Conservation (phyloP, 495 filamentous ascomycete genomes). For the Neurospora sp. region DNA sequence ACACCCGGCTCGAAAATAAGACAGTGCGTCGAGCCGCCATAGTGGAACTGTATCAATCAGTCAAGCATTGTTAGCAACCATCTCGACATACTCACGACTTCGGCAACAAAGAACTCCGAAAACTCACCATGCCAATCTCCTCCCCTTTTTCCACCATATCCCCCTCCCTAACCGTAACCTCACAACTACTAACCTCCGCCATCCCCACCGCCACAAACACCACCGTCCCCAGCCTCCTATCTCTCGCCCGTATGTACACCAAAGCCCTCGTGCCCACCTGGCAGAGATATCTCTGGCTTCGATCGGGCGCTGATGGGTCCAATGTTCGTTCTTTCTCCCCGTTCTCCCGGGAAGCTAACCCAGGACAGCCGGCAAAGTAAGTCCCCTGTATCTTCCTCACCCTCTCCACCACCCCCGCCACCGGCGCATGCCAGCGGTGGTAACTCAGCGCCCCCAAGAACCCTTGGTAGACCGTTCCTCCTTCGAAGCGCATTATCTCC, state of each 20-base stretch:
- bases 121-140: not conserved
- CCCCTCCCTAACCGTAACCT: not conserved
- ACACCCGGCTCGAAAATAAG: not conserved
- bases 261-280: not conserved
- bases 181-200: not conserved
- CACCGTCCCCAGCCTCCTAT: not conserved
- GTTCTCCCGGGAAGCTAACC: not conserved
- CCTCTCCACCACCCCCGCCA: slow-evolving; percentile 24
- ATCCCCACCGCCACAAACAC: not conserved
- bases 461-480: slow-evolving; percentile 33
- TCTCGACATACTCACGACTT: not conserved
- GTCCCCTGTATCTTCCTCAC: slow-evolving; percentile 25
- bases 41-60: not conserved
- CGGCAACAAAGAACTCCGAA: not conserved
- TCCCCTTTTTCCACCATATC: not conserved
- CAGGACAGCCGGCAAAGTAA: slow-evolving; percentile 9
- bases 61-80: not conserved
- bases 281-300: not conserved
- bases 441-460: slow-evolving; percentile 37
- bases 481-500: slow-evolving; percentile 15
- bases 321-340: no score
- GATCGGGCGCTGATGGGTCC: not conserved
- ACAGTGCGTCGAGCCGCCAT: not conserved
- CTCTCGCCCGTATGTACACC: not conserved
- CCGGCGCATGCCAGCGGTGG: slow-evolving; percentile 39